Evolutionary conservation across 331 rosid species (phyloP), one percentile per base, ranked within the genome.

Genomic region (Saraca asoca): DNA sequence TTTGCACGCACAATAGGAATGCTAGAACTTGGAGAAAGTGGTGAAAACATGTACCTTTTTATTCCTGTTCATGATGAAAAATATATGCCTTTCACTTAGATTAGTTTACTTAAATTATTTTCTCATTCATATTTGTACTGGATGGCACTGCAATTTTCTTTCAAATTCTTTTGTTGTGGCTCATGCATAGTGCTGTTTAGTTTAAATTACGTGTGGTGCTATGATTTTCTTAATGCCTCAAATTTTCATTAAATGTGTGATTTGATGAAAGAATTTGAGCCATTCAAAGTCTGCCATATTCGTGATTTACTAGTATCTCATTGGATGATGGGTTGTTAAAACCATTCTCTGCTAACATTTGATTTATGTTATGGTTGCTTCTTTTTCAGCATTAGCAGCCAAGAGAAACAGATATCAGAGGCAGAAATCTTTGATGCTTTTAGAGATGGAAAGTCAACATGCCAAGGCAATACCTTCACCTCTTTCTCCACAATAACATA

Each of bases 371-470:
- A 38, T 77, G 66, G 58, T n/a, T n/a, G n/a, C 69, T 73, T 70
- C 61, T 35, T 57, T 34, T 51, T 74, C 90, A 93, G 97, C 97
- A 51, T 87, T 93, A 65, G 80, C 91, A 3, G 98, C 97, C 46
- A 93, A 90, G 81, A 84, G 96, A 79, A 90, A 85, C 82, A 61
- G 90, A 59, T 93, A 90, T 69, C 90, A 88, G 49, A 86, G 97
- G 70, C 98, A 93, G 72, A 90, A 93, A 78, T 90, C 96, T 18
- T 77, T 93, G 67, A 88, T 88, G 95, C 82, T 69, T 79, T 95
- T 93, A 50, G 98, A 90, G 80, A 88, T 93, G 98, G 98, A 93
- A 71, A 93, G 98, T 71, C 97, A 87, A 75, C 98, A 93, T 75
- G 97, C 98, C 49, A 93, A 81, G 83, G 91, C 95, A 78, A 37